Percentiles rank a stretch among this genome's conserved stretches.
These are phyloP conservation scores for Arthrobotrys sphaeroides DNA, from an alignment of 2,329 filamentous ascomycete genomes.

Conservation along the genomic window DNA sequence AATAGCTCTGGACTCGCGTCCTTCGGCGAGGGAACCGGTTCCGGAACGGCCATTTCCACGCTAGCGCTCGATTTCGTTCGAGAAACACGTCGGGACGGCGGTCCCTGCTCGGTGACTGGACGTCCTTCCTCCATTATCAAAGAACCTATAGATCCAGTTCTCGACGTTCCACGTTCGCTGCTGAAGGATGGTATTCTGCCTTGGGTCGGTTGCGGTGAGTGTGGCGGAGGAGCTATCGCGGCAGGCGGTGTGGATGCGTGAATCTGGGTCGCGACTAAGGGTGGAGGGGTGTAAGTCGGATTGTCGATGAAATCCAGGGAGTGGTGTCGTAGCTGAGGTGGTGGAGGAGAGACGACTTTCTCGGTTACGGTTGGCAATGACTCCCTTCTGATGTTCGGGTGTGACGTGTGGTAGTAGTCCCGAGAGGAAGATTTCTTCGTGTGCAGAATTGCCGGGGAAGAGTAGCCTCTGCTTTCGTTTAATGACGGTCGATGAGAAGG, in stretches of 20 bases:
- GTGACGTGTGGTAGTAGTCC: slow-evolving; percentile 17
- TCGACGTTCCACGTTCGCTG: slow-evolving; percentile 43
- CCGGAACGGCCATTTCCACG: slow-evolving; percentile 30
- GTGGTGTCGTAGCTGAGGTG: slow-evolving; percentile 40
- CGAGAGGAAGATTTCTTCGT: slow-evolving; percentile 34
- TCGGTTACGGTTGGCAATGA: slow-evolving; percentile 44
- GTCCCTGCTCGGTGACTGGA: slow-evolving; percentile 16
- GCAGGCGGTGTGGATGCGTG: slow-evolving; percentile 29
- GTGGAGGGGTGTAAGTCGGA: slow-evolving; percentile 41
- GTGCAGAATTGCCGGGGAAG: slow-evolving; percentile 20
- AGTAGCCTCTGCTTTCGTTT: slow-evolving; percentile 21
- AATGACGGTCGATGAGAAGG: background rate
- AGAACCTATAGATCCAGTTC: slow-evolving; percentile 43
- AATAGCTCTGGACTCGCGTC: slow-evolving; percentile 42
- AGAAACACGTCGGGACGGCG: slow-evolving; percentile 39
- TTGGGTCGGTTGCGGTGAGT: slow-evolving; percentile 6
- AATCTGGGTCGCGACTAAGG: slow-evolving; percentile 22
- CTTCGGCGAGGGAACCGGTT: slow-evolving; percentile 40
- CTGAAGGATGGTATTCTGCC: slow-evolving; percentile 43
- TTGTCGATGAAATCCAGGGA: slow-evolving; percentile 37
- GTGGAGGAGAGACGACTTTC: slow-evolving; percentile 28
- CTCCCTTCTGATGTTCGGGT: slow-evolving; percentile 37
- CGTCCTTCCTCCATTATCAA: slow-evolving; percentile 47
- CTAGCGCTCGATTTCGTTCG: slow-evolving; percentile 44
- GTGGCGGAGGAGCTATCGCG: background rate